Conservation (phyloP, 495 filamentous ascomycete genomes). For the Usnea hakonensis region DNA sequence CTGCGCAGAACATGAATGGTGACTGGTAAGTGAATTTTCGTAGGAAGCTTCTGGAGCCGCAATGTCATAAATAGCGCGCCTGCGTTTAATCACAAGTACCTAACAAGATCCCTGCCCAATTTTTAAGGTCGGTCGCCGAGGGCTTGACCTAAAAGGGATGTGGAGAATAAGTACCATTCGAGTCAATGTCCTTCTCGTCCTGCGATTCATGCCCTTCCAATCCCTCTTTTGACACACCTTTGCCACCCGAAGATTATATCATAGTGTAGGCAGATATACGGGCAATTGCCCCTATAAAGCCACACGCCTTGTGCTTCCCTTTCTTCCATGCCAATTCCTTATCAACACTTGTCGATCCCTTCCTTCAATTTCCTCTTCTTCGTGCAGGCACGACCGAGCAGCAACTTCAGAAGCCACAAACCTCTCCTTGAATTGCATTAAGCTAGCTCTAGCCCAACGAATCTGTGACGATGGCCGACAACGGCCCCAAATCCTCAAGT, state of each 20-base stretch:
- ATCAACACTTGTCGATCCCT: neutral
- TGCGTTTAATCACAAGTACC: neutral
- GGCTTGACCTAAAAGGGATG: neutral
- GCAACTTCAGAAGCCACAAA: neutral
- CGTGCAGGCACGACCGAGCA: conserved; percentile 3
- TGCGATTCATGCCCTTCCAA: neutral
- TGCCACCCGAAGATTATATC: neutral
- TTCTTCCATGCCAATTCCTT: neutral
- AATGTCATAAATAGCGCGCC: neutral
- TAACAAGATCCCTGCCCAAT: neutral
- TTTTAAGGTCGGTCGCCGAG: neutral
- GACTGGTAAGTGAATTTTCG: no score
- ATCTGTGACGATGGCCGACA: conserved; percentile 14
- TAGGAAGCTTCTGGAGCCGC: no score
- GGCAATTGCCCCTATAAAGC: neutral
- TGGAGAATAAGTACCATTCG: neutral
- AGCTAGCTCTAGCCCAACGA: neutral
- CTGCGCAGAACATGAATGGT: no score
- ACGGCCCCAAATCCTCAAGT: conserved; percentile 24
- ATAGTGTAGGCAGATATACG: neutral
- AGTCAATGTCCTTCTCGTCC: neutral
- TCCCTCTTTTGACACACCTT: neutral
- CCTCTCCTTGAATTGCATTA: neutral
- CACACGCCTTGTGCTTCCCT: neutral
- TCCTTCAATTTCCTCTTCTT: neutral